Base-by-base conservation (phyloP, 148 eudicot genomes). In the Amaranthus hypochondriacus region DNA sequence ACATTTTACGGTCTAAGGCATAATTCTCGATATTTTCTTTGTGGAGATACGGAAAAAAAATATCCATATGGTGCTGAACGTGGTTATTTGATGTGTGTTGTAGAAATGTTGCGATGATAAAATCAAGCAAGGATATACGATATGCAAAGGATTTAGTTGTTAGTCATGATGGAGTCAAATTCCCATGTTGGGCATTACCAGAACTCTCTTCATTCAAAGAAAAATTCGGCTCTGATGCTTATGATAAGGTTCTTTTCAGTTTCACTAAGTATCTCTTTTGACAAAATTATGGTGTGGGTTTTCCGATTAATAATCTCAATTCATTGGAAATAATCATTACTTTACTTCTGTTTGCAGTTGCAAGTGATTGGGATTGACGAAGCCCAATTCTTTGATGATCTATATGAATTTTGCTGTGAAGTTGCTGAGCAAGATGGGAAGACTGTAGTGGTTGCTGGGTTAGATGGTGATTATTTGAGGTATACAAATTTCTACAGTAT, bases 391-490 rank as follows among this genome's bases (percentile, higher is more conserved):
- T 91, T 93, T 4, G 87, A 77, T 18, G 97, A 91, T 66, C 88
- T 94, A 3, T 92, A 94, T 73, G 92, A 92, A 10, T 94, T 94
- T 73, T 94, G 97, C 87, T 83, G 86, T 76, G 80, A 83, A 57
- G 98, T 90, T 49, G 97, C 96, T 69, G 98, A 91, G 49, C 66
- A 71, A 73, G 92, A 94, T 57, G 90, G 93, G 1, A 92, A 89
- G 79, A 90, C 70, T 11, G 84, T 92, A 2, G 80, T 94, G 39
- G 78, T 94, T 77, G 97, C 98, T 9, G 98, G 98, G 14, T 75
- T 94, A 0, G 98, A 94, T 78, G 97, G 98, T 28, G 97, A 94
- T 75, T 94, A 92, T 78, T 75, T 94, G 78, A 91, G 98, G 98
- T 93, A 9, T 46, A 46, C 58, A 43, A 18, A 28, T 28, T 28